phyloP scores from a whole-genome alignment of 1,139 yeast species.

The Fermentozyma sake region DNA sequence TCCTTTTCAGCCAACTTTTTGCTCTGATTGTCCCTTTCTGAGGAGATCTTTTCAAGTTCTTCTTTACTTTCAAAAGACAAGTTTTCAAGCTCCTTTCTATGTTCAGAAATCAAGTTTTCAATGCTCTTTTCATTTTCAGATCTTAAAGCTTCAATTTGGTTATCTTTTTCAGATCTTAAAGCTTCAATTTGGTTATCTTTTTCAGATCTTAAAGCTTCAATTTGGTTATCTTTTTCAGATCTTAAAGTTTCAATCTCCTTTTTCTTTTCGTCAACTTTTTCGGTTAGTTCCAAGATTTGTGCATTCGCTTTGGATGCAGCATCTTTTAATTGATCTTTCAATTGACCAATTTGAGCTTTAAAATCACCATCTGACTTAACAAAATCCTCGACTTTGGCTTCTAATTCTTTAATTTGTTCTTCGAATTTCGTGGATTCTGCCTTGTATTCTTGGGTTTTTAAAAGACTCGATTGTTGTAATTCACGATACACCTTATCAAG shows the following conservation, averaged over 20 bases:
- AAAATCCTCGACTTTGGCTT: background rate
- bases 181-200: background rate
- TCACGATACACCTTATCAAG: background rate
- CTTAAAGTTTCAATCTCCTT: background rate
- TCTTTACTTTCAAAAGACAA: no score
- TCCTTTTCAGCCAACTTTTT: no score
- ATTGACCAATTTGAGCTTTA: slow-evolving; percentile 1
- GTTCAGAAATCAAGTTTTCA: no score
- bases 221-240: background rate
- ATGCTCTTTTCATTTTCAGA: no score
- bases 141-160: no score
- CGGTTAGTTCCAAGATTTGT: slow-evolving; percentile 5
- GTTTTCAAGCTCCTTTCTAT: no score
- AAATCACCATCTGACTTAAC: background rate
- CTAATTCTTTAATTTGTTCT: background rate
- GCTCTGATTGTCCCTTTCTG: no score
- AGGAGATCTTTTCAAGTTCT: no score
- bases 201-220: background rate
- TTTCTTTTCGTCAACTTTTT: slow-evolving; percentile 1
- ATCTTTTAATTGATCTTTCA: slow-evolving; percentile 2
- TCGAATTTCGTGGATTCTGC: background rate
- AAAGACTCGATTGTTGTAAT: background rate
- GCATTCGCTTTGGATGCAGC: slow-evolving; percentile 6
- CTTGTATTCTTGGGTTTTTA: background rate
- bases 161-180: no score